Evolutionary conservation across 768 basidiomycete genomes (phyloP), one percentile per base, ranked within the genome.

Genomic region (Hygrocybe punicea): DNA sequence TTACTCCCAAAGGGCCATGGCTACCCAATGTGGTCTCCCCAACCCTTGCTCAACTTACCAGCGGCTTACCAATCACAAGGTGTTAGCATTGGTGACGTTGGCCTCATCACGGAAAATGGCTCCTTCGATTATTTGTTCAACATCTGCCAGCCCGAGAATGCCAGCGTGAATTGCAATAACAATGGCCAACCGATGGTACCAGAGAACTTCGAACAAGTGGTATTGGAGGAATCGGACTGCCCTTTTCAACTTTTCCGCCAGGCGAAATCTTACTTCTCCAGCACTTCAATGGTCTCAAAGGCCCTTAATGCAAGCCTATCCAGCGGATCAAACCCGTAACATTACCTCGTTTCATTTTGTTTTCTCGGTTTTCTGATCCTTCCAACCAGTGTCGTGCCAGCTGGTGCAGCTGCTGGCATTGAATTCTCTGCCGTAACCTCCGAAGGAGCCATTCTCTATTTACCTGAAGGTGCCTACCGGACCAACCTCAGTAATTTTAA

Each of bases 11-110:
- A 49, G 33, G 34, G 21, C 6, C 65, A 68, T 6, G 72, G 72
- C 2, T 69, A 71, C 55, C 73, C 69, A 3, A 45, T 71, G 36
- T 72, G 69, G 69, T 62, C 64, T 6, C 73, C 73, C 34, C 69
- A 73, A 46, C 67, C 67, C 16, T 65, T 65, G 21, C 60, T 54
- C 19, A 63, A 58, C 33, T 34, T 50, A 14, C 63, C 65, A n/a
- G 52, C 55, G 3, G 44, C 52, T 10, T 65, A 68, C 58, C 60
- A 62, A 46, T 56, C 56, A 23, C 59, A 60, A 48, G 64, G 65
- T 21, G 61, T 68, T 25, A 51, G 60, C 44, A 58, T 68, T 19
- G 67, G 67, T 36, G 63, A 67, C 51, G 63, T 66, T 7, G 62
- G 62, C 33, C 54, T 64, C 47, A 56, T 67, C 39, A 67, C 64